Percentiles rank a stretch among this genome's conserved stretches.
Evolutionary conservation across 2,329 filamentous ascomycete genomes (phyloP).

Genomic region (Beauveria scarabaeidicola): DNA sequence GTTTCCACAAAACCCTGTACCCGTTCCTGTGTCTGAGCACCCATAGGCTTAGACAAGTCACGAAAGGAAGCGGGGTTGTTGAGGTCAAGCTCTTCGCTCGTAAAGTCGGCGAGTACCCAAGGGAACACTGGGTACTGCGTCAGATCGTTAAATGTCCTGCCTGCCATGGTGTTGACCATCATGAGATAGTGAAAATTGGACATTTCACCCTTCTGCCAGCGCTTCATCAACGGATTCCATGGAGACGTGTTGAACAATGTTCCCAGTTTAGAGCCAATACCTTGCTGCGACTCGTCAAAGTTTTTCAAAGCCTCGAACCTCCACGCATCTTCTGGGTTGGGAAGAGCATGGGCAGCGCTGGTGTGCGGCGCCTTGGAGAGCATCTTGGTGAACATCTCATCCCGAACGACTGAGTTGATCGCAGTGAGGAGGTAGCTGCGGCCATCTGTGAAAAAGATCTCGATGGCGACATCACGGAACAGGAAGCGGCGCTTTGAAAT

Average conservation of each 20-base stretch:
- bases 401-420: constrained; percentile 62
- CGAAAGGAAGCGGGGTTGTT: constrained; percentile 77
- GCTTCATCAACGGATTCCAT: constrained; percentile 75
- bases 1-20: constrained; percentile 74
- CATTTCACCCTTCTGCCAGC: constrained; percentile 89
- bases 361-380: constrained; percentile 73
- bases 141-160: constrained; percentile 92
- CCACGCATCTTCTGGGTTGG: constrained; percentile 83
- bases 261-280: constrained; percentile 79
- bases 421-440: constrained; percentile 89
- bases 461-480: constrained; percentile 92
- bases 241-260: constrained; percentile 81
- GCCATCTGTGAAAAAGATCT: constrained; percentile 95
- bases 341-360: constrained; percentile 56
- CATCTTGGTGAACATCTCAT: constrained; percentile 73
- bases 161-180: constrained; percentile 96
- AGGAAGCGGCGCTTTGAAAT: constrained; percentile 93
- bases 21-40: constrained; percentile 70
- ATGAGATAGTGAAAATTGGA: constrained; percentile 99
- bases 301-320: constrained; percentile 75
- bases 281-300: constrained; percentile 49
- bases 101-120: constrained; percentile 94
- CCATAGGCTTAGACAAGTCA: constrained; percentile 93
- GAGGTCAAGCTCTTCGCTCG: constrained; percentile 83
- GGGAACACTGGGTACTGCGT: constrained; percentile 98